These are phyloP conservation scores for Phytophthora meadii DNA, from an alignment of 352 stramenopile genomes.

Conservation along the genomic window DNA sequence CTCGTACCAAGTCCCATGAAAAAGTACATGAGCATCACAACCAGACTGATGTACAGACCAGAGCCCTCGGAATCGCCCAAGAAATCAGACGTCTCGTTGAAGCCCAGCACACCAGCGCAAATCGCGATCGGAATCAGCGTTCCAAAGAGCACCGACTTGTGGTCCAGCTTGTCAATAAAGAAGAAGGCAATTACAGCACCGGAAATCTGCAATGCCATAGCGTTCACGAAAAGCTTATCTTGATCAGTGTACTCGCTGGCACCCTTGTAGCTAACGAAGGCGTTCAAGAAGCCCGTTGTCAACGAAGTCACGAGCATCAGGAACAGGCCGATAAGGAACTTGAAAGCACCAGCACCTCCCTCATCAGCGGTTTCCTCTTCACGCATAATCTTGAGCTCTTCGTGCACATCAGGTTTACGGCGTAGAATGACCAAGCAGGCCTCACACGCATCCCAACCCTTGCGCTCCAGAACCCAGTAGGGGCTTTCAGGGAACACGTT, in stretches of 20 bases:
- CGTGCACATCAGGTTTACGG: slow-evolving; percentile 69
- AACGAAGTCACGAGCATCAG: slow-evolving; percentile 74
- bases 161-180: slow-evolving; percentile 81
- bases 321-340: slow-evolving; percentile 68
- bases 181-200: slow-evolving; percentile 76
- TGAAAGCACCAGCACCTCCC: slow-evolving; percentile 51
- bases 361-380: slow-evolving; percentile 62
- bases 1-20: slow-evolving; percentile 77
- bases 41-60: slow-evolving; percentile 61
- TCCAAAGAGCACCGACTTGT: slow-evolving; percentile 74
- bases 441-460: slow-evolving; percentile 78
- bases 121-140: slow-evolving; percentile 67
- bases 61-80: slow-evolving; percentile 47
- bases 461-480: slow-evolving; percentile 76
- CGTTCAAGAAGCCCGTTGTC: slow-evolving; percentile 63
- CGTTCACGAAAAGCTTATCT: slow-evolving; percentile 63
- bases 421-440: slow-evolving; percentile 66
- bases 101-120: slow-evolving; percentile 57
- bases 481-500: slow-evolving; percentile 82
- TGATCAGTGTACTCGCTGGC: slow-evolving; percentile 53
- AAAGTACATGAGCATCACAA: slow-evolving; percentile 79
- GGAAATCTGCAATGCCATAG: slow-evolving; percentile 58
- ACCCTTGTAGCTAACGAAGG: slow-evolving; percentile 63
- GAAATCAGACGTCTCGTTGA: slow-evolving; percentile 63
- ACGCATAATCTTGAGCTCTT: slow-evolving; percentile 75